Evolutionary conservation across 805 yeast species (phyloP), one percentile per base, ranked within the genome.

Genomic region (Wickerhamomyces bovis): DNA sequence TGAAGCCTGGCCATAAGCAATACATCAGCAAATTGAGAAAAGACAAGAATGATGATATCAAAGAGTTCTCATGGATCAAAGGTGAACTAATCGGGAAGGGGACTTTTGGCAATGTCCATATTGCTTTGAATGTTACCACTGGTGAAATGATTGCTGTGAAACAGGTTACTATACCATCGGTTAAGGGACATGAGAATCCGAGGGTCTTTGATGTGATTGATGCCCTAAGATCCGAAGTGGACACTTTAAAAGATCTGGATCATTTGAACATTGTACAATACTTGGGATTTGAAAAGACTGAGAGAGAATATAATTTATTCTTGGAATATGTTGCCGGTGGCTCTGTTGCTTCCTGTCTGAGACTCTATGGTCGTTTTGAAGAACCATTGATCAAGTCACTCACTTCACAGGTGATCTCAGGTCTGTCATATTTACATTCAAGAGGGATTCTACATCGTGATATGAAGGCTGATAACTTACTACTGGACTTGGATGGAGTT

Each of bases 101-200:
- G 0, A 90, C 97, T 1, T 94, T 90, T 71, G 99, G 99, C 10
- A 83, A 87, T 33, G 99, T 94, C 1, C 92, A 76, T 60, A 71
- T 94, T 46, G 97, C 96, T 1, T 73, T 94, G 60, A 94, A 94
- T 64, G 90, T 89, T 16, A 94, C 98, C 1, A 89, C 96, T 0
- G 98, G 98, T 45, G 99, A 94, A 59, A 89, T 94, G 96, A 85
- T 94, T 70, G 99, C 99, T 0, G 99, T 94, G 2, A 94, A 94
- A 61, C 99, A 94, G 65, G 97, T 92, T 2, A 82, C 77, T 38
- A 83, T 84, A 12, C 82, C 87, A 1, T 64, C 68, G 45, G 60
- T 72, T 30, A 43, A 28, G 6, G 45, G 22, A 4, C 56, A 68
- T 18, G 63, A 65, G 39, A 69, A 72, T 42, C 69, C 72, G 21